These are phyloP conservation scores for Camelina laxa DNA, from an alignment of 345 rosid species.

Conservation along the genomic window DNA sequence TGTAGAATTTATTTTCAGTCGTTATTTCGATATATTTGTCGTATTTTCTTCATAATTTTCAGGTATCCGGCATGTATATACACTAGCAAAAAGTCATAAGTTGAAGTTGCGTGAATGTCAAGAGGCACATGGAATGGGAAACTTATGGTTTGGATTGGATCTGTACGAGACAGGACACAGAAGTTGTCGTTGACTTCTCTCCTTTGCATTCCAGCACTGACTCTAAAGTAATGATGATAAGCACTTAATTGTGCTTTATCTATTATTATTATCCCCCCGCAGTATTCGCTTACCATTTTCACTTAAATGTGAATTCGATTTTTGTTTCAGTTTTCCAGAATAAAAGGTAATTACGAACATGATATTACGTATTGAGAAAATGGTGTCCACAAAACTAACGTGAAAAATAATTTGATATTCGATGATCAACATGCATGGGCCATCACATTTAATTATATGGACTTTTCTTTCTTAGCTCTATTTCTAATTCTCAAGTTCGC, in stretches of 20 bases:
- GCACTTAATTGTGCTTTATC: slow-evolving; percentile 4
- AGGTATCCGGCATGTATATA: background rate
- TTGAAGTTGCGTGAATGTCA: background rate
- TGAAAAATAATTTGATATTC: background rate
- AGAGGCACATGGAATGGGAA: slow-evolving; percentile 6
- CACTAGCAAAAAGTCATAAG: background rate
- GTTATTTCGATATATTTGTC: no score
- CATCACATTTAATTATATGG: background rate
- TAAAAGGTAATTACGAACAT: background rate
- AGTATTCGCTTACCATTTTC: background rate
- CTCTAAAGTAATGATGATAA: background rate
- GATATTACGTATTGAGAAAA: background rate
- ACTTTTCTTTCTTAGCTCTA: no score
- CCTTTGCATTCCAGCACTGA: background rate
- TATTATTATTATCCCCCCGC: background rate
- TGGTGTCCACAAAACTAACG: background rate
- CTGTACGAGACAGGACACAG: slow-evolving; percentile 12
- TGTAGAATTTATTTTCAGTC: no score
- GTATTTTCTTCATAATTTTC: no score
- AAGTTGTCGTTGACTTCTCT: background rate
- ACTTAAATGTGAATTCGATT: background rate
- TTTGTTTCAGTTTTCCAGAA: background rate
- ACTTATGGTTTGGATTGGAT: slow-evolving; percentile 11
- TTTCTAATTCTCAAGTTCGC: no score
- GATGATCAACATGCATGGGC: background rate